Evolutionary conservation across 768 basidiomycete species (phyloP).

Genomic region (Gloeopeniophorella convolvens): DNA sequence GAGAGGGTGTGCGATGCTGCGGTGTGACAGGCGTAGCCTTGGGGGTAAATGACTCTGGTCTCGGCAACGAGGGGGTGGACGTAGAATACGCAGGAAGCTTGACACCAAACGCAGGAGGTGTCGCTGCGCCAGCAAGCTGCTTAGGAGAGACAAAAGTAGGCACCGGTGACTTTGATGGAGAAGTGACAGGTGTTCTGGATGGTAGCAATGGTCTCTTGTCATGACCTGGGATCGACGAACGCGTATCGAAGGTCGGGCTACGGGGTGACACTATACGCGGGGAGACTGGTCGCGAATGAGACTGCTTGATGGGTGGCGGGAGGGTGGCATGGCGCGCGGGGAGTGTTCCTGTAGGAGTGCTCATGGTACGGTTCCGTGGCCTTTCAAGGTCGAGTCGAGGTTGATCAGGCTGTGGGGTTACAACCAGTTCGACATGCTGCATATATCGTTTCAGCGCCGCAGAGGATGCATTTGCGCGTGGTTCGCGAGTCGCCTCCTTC

Average conservation of each 20-base stretch:
- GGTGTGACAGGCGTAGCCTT: constrained; percentile 39
- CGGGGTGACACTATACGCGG: background rate
- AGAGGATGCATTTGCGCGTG: constrained; percentile 1
- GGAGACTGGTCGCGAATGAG: constrained; percentile 1
- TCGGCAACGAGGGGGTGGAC: constrained; percentile 36
- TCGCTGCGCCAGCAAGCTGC: constrained; percentile 27
- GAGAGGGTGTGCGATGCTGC: constrained; percentile 50
- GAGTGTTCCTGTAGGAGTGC: constrained; percentile 21
- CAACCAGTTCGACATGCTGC: constrained; percentile 14
- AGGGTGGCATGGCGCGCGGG: background rate
- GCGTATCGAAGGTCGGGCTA: background rate
- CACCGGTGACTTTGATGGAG: constrained; percentile 7
- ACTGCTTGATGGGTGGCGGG: background rate
- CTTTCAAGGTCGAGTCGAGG: background rate
- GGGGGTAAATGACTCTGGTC: constrained; percentile 46
- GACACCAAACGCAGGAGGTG: constrained; percentile 22
- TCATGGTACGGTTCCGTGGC: constrained; percentile 16
- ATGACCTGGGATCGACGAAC: background rate
- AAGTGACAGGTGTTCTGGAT: no score
- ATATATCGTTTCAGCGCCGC: constrained; percentile 16
- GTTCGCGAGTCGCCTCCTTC: background rate
- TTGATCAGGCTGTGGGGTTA: background rate
- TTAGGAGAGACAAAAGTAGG: constrained; percentile 24
- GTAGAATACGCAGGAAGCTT: constrained; percentile 23
- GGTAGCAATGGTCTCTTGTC: background rate